Conservation (phyloP, 2,329 filamentous ascomycete genomes). For the Ceratocystis harringtonii region DNA sequence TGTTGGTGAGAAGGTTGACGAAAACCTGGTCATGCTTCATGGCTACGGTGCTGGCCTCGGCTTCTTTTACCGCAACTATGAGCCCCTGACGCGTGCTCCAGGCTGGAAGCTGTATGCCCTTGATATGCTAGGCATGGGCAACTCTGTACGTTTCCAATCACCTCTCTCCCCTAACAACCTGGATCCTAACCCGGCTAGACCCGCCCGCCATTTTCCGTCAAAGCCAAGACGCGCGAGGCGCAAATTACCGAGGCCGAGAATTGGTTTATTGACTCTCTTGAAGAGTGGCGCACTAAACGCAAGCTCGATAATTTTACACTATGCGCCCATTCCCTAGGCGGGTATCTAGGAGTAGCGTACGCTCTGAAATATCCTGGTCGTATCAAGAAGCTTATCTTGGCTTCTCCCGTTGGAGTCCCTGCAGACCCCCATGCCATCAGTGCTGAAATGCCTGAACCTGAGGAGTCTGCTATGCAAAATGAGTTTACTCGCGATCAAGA, state of each 20-base stretch:
- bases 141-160: slow-evolving; percentile 36
- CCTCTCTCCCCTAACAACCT: neutral
- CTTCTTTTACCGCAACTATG: slow-evolving; percentile 98
- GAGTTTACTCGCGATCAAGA: slow-evolving; percentile 68
- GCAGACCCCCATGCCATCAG: slow-evolving; percentile 83
- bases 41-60: slow-evolving; percentile 92
- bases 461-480: slow-evolving; percentile 55
- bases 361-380: slow-evolving; percentile 90
- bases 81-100: slow-evolving; percentile 59
- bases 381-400: slow-evolving; percentile 89
- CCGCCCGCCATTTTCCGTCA: slow-evolving; percentile 69
- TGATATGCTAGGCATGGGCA: slow-evolving; percentile 92
- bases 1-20: slow-evolving; percentile 59
- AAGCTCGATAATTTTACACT: slow-evolving; percentile 90
- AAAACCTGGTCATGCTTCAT: slow-evolving; percentile 89
- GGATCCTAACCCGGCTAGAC: slow-evolving; percentile 25
- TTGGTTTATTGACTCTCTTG: slow-evolving; percentile 91
- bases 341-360: slow-evolving; percentile 89
- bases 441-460: slow-evolving; percentile 63
- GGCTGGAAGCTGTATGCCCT: slow-evolving; percentile 87
- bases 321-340: slow-evolving; percentile 82
- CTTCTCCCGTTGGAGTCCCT: slow-evolving; percentile 84
- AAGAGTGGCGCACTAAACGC: slow-evolving; percentile 82
- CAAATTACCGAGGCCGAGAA: slow-evolving; percentile 81
- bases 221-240: slow-evolving; percentile 61